These are phyloP conservation scores for Colletotrichum costaricense DNA, from an alignment of 2,329 filamentous ascomycete genomes.

Conservation along the genomic window DNA sequence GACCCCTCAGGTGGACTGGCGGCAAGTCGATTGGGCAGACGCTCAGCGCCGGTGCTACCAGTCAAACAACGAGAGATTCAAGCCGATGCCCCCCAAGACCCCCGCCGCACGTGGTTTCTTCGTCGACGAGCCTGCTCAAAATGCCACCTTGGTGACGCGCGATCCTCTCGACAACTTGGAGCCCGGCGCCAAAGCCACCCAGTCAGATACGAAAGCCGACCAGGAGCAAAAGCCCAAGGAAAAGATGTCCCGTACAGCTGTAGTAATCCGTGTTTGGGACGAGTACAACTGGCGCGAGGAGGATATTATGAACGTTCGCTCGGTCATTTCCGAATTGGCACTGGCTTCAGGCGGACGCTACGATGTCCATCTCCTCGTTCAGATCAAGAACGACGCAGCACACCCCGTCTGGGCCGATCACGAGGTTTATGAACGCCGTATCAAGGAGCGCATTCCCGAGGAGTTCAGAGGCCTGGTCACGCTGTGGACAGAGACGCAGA, in stretches of 20 bases:
- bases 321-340: constrained; percentile 84
- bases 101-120: constrained; percentile 63
- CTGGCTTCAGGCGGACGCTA: constrained; percentile 88
- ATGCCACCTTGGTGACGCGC: constrained; percentile 37
- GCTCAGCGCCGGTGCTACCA: constrained; percentile 79
- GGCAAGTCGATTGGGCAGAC: constrained; percentile 81
- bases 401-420: constrained; percentile 84
- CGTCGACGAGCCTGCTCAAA: constrained; percentile 50
- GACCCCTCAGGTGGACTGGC: constrained; percentile 79
- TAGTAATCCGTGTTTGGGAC: constrained; percentile 86
- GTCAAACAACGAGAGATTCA: constrained; percentile 78
- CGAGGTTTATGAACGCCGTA: constrained; percentile 74
- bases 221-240: constrained; percentile 40
- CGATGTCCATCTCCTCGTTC: constrained; percentile 85
- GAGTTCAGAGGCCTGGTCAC: constrained; percentile 92
- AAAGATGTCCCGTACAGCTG: constrained; percentile 72
- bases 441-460: constrained; percentile 76
- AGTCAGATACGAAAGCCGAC: constrained; percentile 1
- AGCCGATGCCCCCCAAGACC: constrained; percentile 53
- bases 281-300: constrained; percentile 83
- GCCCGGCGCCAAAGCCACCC: constrained; percentile 7
- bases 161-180: constrained; percentile 30
- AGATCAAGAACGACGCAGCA: constrained; percentile 80
- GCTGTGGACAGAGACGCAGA: constrained; percentile 94
- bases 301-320: constrained; percentile 83